These are phyloP conservation scores for Xanthoparmelia taractica DNA, from an alignment of 495 filamentous ascomycete genomes.

Conservation along the genomic window DNA sequence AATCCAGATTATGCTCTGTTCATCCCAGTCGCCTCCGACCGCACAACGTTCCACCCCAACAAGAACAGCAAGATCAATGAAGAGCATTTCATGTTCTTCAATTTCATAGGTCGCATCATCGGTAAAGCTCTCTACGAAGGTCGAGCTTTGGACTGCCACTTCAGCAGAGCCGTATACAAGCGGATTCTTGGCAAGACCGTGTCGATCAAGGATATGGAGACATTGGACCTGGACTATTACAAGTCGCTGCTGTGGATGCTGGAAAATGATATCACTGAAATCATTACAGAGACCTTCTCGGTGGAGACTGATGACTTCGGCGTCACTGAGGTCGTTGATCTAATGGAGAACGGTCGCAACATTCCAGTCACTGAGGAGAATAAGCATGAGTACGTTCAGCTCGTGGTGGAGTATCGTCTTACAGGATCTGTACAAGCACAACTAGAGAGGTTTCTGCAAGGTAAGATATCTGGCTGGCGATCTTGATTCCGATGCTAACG, in stretches of 20 bases:
- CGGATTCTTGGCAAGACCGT: slow-evolving; percentile 88
- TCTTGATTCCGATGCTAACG: slow-evolving; percentile 26
- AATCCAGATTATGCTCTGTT: slow-evolving; percentile 97
- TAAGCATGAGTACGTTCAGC: slow-evolving; percentile 92
- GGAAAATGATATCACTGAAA: slow-evolving; percentile 97
- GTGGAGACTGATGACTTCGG: slow-evolving; percentile 91
- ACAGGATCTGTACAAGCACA: slow-evolving; percentile 87
- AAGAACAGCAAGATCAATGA: slow-evolving; percentile 85
- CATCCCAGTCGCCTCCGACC: slow-evolving; percentile 92
- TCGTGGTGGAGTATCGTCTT: slow-evolving; percentile 89
- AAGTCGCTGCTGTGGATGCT: slow-evolving; percentile 99
- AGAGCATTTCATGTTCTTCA: slow-evolving; percentile 97
- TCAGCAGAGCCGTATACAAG: slow-evolving; percentile 97
- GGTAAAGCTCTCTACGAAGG: slow-evolving; percentile 97
- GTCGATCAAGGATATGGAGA: slow-evolving; percentile 99
- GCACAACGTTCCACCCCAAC: slow-evolving; percentile 98
- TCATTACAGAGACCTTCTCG: slow-evolving; percentile 96
- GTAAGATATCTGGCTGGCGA: slow-evolving; percentile 37
- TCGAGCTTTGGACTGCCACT: slow-evolving; percentile 95
- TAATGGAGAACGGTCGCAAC: slow-evolving; percentile 79
- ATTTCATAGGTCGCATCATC: slow-evolving; percentile 97
- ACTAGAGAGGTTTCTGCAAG: slow-evolving; percentile 89
- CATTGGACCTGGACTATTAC: slow-evolving; percentile 95
- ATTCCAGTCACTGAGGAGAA: slow-evolving; percentile 95
- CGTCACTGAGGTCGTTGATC: slow-evolving; percentile 75